These are phyloP conservation scores for Mycena galopus DNA, from an alignment of 768 basidiomycete species.

Conservation along the genomic window DNA sequence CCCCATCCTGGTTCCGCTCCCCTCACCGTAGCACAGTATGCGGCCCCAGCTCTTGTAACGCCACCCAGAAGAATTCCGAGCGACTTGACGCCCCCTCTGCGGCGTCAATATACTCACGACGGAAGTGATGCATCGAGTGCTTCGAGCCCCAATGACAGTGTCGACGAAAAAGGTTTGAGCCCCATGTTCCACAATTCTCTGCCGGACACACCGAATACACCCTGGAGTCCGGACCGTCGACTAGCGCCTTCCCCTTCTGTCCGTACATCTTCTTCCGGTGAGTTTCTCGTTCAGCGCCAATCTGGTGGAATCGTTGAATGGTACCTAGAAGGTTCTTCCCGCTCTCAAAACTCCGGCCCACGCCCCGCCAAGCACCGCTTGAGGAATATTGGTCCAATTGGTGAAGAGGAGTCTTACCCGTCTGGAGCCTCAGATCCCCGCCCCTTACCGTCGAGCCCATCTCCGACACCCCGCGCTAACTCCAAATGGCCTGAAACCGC, in stretches of 20 bases:
- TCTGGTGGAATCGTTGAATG: neutral
- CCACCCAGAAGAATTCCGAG: neutral
- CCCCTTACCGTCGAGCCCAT: neutral
- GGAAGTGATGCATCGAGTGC: slow-evolving; percentile 23
- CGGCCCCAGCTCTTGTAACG: neutral
- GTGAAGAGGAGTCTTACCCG: slow-evolving; percentile 26
- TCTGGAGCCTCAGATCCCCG: neutral
- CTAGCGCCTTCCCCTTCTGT: slow-evolving; percentile 31
- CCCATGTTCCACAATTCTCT: slow-evolving; percentile 29
- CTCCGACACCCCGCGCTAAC: slow-evolving; percentile 15
- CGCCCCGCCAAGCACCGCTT: slow-evolving; percentile 19
- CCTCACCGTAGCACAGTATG: slow-evolving; percentile 10
- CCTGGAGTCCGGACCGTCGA: slow-evolving; percentile 25
- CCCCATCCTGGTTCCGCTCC: neutral
- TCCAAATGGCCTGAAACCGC: neutral
- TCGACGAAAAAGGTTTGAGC: slow-evolving; percentile 31
- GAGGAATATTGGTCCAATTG: slow-evolving; percentile 20
- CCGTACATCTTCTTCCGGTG: slow-evolving; percentile 37
- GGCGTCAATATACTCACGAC: slow-evolving; percentile 8
- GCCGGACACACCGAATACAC: slow-evolving; percentile 29
- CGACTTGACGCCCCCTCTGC: neutral
- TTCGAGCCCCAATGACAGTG: slow-evolving; percentile 26
- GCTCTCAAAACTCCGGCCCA: slow-evolving; percentile 25
- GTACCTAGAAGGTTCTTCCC: slow-evolving; percentile 25
- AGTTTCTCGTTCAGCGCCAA: neutral